These are phyloP conservation scores for Rauvolfia tetraphylla DNA, from an alignment of 257 asterid genomes.

Conservation along the genomic window DNA sequence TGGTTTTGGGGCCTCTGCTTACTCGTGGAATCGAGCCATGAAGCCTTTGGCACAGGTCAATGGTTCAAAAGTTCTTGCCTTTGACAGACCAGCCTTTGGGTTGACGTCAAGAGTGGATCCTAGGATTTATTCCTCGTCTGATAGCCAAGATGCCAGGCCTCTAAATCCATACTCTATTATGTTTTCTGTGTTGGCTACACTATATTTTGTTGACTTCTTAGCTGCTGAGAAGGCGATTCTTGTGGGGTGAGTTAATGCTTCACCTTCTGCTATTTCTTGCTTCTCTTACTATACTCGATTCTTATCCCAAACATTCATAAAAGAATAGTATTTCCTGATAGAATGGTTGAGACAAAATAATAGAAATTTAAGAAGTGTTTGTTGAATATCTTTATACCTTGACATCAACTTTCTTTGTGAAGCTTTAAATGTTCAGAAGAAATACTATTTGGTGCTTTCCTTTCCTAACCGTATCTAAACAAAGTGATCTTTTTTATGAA, in stretches of 20 bases:
- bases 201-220: slow-evolving; percentile 68
- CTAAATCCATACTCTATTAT: slow-evolving; percentile 72
- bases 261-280: slow-evolving; percentile 15
- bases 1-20: slow-evolving; percentile 93
- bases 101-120: slow-evolving; percentile 67
- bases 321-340: background rate
- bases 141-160: slow-evolving; percentile 42
- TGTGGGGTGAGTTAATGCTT: slow-evolving; percentile 65
- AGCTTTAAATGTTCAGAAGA: background rate
- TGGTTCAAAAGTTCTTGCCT: slow-evolving; percentile 80
- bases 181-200: slow-evolving; percentile 71
- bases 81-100: slow-evolving; percentile 98
- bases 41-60: slow-evolving; percentile 53
- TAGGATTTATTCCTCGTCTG: slow-evolving; percentile 25
- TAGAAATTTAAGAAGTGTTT: background rate
- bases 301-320: background rate
- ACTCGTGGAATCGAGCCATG: slow-evolving; percentile 82
- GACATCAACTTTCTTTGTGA: background rate
- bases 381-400: background rate
- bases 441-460: background rate
- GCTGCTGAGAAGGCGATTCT: slow-evolving; percentile 74
- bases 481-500: background rate
- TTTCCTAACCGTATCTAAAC: background rate
- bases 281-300: background rate
- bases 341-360: background rate